phyloP scores from a whole-genome alignment of 1,284 basidiomycete species.

The Sanghuangporus weigelae region DNA sequence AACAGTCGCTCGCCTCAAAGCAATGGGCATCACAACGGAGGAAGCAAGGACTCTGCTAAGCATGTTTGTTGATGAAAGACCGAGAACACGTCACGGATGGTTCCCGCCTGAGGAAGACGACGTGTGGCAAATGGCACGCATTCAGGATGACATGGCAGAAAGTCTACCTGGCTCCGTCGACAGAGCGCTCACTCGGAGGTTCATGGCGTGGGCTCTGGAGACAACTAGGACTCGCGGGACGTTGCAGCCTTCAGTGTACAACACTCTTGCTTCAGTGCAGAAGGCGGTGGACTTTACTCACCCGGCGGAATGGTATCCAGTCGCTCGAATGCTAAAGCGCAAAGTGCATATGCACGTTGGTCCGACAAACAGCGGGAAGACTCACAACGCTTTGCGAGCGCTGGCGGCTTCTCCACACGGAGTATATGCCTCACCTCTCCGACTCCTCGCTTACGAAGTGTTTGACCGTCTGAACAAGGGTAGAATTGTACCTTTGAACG shows the following conservation, averaged over 20 bases:
- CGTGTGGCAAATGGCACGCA: conserved; percentile 32
- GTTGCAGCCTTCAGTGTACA: conserved; percentile 25
- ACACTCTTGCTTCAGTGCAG: conserved; percentile 33
- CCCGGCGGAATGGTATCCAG: conserved; percentile 35
- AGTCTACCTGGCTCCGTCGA: conserved; percentile 25
- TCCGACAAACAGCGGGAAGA: conserved; percentile 97
- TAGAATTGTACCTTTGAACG: conserved; percentile 66
- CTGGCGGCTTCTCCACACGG: conserved; percentile 74
- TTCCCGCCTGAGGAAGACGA: conserved; percentile 20
- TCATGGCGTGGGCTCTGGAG: conserved; percentile 47
- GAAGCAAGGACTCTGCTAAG: conserved; percentile 5
- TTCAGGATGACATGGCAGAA: conserved; percentile 22
- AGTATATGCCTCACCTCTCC: conserved; percentile 87
- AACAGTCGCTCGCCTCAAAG: neutral
- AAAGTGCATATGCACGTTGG: conserved; percentile 95
- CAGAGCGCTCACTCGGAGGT: conserved; percentile 32
- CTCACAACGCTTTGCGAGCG: conserved; percentile 86
- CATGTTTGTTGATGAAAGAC: conserved; percentile 4
- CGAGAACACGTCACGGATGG: conserved; percentile 5
- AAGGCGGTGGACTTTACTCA: conserved; percentile 36
- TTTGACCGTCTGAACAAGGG: conserved; percentile 91
- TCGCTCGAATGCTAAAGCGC: conserved; percentile 49
- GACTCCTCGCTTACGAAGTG: conserved; percentile 93
- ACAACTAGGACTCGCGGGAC: conserved; percentile 24
- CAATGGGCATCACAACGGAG: neutral